Evolutionary conservation across 1,284 basidiomycete genomes (phyloP).

Genomic region (Ustilago loliicola): DNA sequence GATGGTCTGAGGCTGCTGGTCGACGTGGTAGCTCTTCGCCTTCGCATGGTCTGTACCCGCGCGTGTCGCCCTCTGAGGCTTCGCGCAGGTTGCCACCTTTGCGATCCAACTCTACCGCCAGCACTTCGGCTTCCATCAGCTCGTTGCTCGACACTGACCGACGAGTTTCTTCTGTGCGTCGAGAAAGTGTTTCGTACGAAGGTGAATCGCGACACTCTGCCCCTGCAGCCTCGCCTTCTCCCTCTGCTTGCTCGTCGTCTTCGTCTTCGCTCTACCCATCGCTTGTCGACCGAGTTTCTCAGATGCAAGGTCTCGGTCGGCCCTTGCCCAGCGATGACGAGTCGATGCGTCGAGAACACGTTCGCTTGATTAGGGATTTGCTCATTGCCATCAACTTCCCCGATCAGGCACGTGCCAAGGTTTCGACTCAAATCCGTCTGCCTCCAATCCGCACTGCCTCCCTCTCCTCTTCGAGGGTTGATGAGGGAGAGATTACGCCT

Average conservation of each 20-base stretch:
- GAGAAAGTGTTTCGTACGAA: conserved; percentile 20
- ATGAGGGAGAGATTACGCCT: conserved; percentile 47
- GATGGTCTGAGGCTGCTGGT: conserved; percentile 26
- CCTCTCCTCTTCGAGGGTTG: not conserved
- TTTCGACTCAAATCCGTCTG: conserved; percentile 23
- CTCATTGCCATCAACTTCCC: conserved; percentile 64
- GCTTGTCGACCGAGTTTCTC: conserved; percentile 41
- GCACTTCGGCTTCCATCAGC: conserved; percentile 41
- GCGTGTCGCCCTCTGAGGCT: conserved; percentile 38
- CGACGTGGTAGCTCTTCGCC: conserved; percentile 41
- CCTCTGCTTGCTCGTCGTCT: conserved; percentile 20
- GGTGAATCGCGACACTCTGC: conserved; percentile 23
- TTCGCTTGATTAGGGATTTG: conserved; percentile 55
- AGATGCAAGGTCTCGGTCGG: conserved; percentile 50
- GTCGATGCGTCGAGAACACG: conserved; percentile 43
- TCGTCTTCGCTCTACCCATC: conserved; percentile 50
- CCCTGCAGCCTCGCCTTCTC: conserved; percentile 20
- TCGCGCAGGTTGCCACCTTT: conserved; percentile 40
- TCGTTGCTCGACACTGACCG: conserved; percentile 39
- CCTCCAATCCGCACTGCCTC: conserved; percentile 38
- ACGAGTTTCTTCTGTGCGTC: conserved; percentile 20
- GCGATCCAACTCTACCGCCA: conserved; percentile 33
- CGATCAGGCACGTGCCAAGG: conserved; percentile 29
- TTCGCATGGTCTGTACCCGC: conserved; percentile 51
- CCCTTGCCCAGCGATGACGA: conserved; percentile 19